These are phyloP conservation scores for Leishmania martiniquensis DNA, from an alignment of 208 protist genomes.

Conservation along the genomic window DNA sequence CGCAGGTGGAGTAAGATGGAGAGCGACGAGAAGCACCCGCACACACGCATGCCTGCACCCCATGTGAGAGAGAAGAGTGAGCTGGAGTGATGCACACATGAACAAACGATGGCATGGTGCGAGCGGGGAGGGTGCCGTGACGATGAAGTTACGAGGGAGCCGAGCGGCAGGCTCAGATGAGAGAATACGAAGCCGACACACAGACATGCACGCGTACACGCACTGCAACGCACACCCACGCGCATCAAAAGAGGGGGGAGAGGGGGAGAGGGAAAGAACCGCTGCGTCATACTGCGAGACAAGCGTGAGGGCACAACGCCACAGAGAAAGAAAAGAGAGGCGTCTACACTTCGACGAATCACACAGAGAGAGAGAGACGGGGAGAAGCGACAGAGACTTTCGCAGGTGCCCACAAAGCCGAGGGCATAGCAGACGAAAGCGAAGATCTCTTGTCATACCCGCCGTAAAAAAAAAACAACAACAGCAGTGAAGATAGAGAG, in stretches of 20 bases:
- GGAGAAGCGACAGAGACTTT: not conserved
- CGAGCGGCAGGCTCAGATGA: not conserved
- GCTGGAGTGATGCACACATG: not conserved
- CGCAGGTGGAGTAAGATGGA: not conserved
- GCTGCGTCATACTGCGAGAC: no score
- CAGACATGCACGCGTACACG: not conserved
- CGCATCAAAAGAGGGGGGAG: not conserved
- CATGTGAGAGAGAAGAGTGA: not conserved
- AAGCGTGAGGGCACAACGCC: not conserved
- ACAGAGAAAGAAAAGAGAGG: not conserved
- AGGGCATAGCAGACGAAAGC: not conserved
- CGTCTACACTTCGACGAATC: no score
- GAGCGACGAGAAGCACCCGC: not conserved
- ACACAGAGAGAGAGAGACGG: not conserved
- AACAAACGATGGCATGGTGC: not conserved
- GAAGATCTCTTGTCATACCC: no score
- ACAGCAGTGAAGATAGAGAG: no score
- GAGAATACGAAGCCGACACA: not conserved
- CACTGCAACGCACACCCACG: not conserved
- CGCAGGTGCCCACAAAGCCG: not conserved
- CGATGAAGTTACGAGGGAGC: not conserved
- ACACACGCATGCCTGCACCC: not conserved
- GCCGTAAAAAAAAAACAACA: no score
- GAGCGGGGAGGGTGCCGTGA: not conserved
- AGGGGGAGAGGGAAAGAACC: no score